A percentile compares a stretch with the other conserved stretches of the same genome.
phyloP scores from a whole-genome alignment of 2,329 filamentous ascomycete species.

The Teratosphaeria epicoccoides region DNA sequence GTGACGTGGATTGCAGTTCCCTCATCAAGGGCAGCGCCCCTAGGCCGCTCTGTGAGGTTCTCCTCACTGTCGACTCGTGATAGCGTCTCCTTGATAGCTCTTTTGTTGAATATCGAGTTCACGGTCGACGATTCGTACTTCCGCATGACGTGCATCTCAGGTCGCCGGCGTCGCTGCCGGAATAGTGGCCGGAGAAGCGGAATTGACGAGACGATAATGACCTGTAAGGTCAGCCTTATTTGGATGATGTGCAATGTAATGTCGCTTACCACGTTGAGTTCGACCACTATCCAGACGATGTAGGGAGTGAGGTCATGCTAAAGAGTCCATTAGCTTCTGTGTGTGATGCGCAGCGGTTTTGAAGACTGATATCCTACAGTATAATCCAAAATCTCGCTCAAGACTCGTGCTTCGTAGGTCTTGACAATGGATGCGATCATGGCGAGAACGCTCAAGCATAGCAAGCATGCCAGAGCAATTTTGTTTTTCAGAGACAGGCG shows the following conservation, averaged over 20 bases:
- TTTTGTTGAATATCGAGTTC: constrained; percentile 4
- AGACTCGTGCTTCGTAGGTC: constrained; percentile 19
- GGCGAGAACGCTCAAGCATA: constrained; percentile 20
- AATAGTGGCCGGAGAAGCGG: constrained; percentile 21
- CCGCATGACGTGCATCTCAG: neutral
- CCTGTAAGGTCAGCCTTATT: neutral
- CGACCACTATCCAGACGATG: constrained; percentile 20
- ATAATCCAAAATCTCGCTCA: constrained; percentile 20
- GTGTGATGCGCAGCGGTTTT: constrained; percentile 7
- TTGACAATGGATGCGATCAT: constrained; percentile 23
- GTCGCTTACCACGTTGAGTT: constrained; percentile 25
- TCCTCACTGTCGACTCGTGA: constrained; percentile 8
- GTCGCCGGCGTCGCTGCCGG: neutral
- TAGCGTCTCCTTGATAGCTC: constrained; percentile 3
- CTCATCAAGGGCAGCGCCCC: neutral
- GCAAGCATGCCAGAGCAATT: constrained; percentile 14
- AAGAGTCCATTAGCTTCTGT: neutral
- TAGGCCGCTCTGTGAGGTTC: constrained; percentile 6
- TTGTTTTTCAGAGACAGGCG: constrained; percentile 17
- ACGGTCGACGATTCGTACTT: constrained; percentile 3
- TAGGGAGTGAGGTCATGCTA: constrained; percentile 16
- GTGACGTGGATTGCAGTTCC: constrained; percentile 8
- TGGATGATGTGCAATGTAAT: no score
- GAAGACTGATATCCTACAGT: no score
- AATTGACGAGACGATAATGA: constrained; percentile 21